Evolutionary conservation across 163 green algal species (phyloP).

Genomic region (Scenedesmus sp.): DNA sequence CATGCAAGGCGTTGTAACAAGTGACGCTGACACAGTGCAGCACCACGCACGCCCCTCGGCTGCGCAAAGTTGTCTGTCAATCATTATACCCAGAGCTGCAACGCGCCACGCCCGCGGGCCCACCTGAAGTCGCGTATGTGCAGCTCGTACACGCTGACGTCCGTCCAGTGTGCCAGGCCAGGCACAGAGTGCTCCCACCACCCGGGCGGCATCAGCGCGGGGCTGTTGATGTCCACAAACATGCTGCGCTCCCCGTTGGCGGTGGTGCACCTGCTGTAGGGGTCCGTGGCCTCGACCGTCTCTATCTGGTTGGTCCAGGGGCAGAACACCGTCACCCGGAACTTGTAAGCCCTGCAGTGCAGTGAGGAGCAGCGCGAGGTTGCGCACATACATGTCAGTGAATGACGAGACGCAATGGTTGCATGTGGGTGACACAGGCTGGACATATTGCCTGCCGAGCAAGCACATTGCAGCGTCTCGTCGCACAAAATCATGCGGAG

Average conservation of each 20-base stretch:
- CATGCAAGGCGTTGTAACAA: too few species aligned
- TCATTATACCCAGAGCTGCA: too few species aligned
- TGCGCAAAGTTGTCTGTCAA: too few species aligned
- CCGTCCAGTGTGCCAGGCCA: slow-evolving; percentile 69
- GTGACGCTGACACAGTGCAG: not conserved
- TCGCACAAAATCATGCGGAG: too few species aligned
- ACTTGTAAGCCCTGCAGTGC: slow-evolving; percentile 62
- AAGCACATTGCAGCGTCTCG: too few species aligned
- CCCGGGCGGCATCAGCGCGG: slow-evolving; percentile 57
- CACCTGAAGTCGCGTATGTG: slow-evolving; percentile 57
- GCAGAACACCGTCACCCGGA: slow-evolving; percentile 83
- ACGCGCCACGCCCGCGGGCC: too few species aligned
- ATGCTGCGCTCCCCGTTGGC: slow-evolving; percentile 84
- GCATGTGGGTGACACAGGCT: not conserved
- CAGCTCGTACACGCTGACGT: slow-evolving; percentile 91
- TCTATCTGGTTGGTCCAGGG: slow-evolving; percentile 72
- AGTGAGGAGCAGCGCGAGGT: not conserved
- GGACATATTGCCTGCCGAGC: not conserved
- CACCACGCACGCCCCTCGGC: too few species aligned
- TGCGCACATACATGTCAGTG: too few species aligned
- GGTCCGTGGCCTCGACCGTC: slow-evolving; percentile 83
- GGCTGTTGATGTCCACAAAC: slow-evolving; percentile 66
- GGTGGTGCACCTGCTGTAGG: slow-evolving; percentile 84
- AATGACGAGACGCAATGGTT: not conserved
- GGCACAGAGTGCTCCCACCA: slow-evolving; percentile 69